Percentiles rank a stretch among this genome's conserved stretches.
These are phyloP conservation scores for Pseudocercospora pini-densiflorae DNA, from an alignment of 2,329 filamentous ascomycete species.

Conservation along the genomic window DNA sequence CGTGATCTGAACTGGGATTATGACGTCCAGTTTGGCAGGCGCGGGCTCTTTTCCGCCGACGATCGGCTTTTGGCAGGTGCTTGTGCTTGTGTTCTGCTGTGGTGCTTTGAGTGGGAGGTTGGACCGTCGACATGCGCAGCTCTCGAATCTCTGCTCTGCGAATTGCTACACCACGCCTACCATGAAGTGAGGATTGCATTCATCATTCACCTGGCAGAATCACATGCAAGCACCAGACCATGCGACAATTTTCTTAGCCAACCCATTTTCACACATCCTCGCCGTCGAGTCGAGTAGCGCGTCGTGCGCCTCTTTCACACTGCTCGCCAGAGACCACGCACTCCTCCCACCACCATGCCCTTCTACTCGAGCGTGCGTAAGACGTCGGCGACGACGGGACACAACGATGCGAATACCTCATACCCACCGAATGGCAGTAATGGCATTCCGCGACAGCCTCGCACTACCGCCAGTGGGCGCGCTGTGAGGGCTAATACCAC, in stretches of 20 bases:
- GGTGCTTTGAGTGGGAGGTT: background rate
- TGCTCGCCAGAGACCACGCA: background rate
- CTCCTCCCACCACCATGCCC: constrained; percentile 21
- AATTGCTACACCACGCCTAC: background rate
- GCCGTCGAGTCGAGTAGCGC: constrained; percentile 14
- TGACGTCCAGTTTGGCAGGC: background rate
- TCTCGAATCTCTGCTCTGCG: background rate
- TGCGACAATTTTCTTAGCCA: constrained; percentile 8
- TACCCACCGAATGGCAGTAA: constrained; percentile 11
- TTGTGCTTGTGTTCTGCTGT: background rate
- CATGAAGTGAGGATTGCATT: background rate
- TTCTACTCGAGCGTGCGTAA: constrained; percentile 30
- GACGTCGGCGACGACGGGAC: constrained; percentile 21
- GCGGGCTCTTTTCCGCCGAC: background rate
- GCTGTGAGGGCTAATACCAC: constrained; percentile 52
- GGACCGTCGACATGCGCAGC: background rate
- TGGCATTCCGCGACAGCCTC: constrained; percentile 24
- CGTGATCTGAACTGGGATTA: background rate
- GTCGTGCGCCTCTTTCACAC: constrained; percentile 13
- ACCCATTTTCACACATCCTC: background rate
- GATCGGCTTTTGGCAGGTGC: background rate
- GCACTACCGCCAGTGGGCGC: constrained; percentile 47
- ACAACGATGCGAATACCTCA: constrained; percentile 10
- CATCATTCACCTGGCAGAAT: constrained; percentile 1
- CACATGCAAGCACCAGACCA: background rate